phyloP scores from a whole-genome alignment of 768 basidiomycete genomes.

The Suillus lakei region DNA sequence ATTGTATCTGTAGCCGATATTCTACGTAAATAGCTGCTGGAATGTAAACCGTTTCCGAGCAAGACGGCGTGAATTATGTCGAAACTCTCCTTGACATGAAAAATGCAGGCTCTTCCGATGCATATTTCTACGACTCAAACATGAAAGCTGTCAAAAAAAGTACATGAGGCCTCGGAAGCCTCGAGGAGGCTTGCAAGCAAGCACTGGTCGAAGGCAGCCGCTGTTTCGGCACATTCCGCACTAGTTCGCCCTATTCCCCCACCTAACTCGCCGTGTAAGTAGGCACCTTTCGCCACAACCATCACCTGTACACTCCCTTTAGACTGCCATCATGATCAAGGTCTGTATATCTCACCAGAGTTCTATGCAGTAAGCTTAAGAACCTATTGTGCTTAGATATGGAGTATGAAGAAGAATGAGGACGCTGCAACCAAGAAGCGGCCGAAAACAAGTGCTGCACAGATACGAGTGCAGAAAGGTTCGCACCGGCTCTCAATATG shows the following conservation, averaged over 20 bases:
- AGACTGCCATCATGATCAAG: slow-evolving; percentile 46
- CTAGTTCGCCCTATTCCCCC: slow-evolving; percentile 20
- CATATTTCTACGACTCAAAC: neutral
- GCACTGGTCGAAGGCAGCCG: neutral
- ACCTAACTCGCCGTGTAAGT: slow-evolving; percentile 12
- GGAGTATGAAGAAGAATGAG: slow-evolving; percentile 99
- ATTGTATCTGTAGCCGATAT: neutral
- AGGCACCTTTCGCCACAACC: slow-evolving; percentile 19
- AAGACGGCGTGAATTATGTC: neutral
- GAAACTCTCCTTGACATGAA: neutral
- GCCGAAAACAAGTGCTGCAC: slow-evolving; percentile 98
- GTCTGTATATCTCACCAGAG: slow-evolving; percentile 24
- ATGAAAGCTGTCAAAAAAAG: neutral
- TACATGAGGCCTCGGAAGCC: neutral
- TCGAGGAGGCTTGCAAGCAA: neutral
- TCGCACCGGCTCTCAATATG: slow-evolving; percentile 8
- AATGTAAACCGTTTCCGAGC: neutral
- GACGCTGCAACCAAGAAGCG: slow-evolving; percentile 97
- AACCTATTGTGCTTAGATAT: slow-evolving; percentile 64
- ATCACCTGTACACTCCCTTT: slow-evolving; percentile 14
- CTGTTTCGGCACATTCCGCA: slow-evolving; percentile 35
- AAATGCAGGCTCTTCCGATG: neutral
- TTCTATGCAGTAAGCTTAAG: slow-evolving; percentile 13
- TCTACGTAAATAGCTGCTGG: neutral
- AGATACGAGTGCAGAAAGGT: slow-evolving; percentile 99